Conservation (phyloP, 768 basidiomycete species). For the Leccinum ochraceum region DNA sequence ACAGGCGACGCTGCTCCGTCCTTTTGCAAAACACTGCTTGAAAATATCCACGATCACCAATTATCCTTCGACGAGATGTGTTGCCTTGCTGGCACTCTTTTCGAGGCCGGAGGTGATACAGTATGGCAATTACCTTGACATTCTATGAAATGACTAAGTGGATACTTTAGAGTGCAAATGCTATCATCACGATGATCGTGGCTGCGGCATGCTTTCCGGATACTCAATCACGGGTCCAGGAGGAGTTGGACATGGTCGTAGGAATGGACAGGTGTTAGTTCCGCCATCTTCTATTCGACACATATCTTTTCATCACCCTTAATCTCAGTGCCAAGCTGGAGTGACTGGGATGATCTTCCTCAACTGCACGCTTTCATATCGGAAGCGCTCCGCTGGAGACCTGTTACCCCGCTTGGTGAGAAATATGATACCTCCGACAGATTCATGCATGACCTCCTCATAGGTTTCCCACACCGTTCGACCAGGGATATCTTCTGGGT, state of each 20-base stretch:
- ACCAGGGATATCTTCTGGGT: constrained; percentile 68
- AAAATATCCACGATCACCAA: constrained; percentile 43
- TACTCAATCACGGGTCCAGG: constrained; percentile 48
- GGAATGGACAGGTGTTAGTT: constrained; percentile 37
- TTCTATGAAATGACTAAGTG: neutral
- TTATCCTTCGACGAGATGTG: constrained; percentile 54
- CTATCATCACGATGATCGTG: constrained; percentile 44
- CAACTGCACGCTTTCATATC: constrained; percentile 40
- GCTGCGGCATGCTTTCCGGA: constrained; percentile 57
- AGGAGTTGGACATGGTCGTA: constrained; percentile 53
- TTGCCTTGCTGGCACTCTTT: constrained; percentile 60
- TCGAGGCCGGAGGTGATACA: constrained; percentile 63
- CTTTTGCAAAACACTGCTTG: constrained; percentile 56
- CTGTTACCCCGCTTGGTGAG: constrained; percentile 31
- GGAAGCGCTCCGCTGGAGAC: constrained; percentile 41
- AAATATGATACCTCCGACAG: no score
- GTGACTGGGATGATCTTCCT: constrained; percentile 35
- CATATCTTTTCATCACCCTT: neutral
- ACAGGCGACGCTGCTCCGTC: constrained; percentile 24
- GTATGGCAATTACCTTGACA: constrained; percentile 13
- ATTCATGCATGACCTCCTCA: neutral
- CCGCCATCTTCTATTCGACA: neutral
- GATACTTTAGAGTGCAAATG: neutral
- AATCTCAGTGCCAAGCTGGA: constrained; percentile 37
- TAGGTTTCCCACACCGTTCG: constrained; percentile 57